Base-by-base conservation (phyloP, 2,329 filamentous ascomycete genomes). In the Ophiostoma novo-ulmi region DNA sequence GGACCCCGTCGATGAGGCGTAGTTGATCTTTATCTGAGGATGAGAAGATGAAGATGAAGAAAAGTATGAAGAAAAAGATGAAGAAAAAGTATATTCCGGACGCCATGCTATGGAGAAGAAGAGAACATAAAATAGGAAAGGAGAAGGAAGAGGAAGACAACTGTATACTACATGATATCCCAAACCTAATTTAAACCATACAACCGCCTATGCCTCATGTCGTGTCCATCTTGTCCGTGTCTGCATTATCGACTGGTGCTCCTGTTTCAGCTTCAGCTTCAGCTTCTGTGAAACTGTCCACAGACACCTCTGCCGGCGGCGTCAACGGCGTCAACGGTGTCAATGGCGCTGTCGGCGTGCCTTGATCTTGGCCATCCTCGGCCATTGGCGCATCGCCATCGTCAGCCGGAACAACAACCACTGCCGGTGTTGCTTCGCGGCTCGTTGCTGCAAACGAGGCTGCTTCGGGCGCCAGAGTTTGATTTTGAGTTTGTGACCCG, bases 151-250 rank as follows among this genome's bases (percentile, higher is more conserved):
- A 48, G 10, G 13, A 14, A 44, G 14, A 35, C 58, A 35, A 63
- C 58, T 63, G 58, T 63, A 48, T 35, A 55, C 17, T 67, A 63
- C 64, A 70, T 38, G 55, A 48, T 31, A 66, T 68, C 66, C 70
- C 38, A 65, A n/a, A 22, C 31, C 2, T n/a, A 35, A 63, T 22
- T 17, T 35, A 36, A 31, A 14, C 63, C 48, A 48, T 8, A 14
- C 17, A 31, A 65, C 44, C 7, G 44, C 7, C 44, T 3, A 31
- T 31, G n/a, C 36, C 3, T 7, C 55, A 80, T 14, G 80, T 84
- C 75, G 81, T 91, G 81, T 92, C 90, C 90, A 92, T 93, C 76
- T 82, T 85, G 74, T 90, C 77, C 76, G 82, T 85, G 74, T 90
- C 77, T 36, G 61, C 11, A 8, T n/a, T 39, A 7, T 65, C 61